Evolutionary conservation across 305 asterid genomes (phyloP), one percentile per base, ranked within the genome.

Genomic region (Fraxinus paxiana): DNA sequence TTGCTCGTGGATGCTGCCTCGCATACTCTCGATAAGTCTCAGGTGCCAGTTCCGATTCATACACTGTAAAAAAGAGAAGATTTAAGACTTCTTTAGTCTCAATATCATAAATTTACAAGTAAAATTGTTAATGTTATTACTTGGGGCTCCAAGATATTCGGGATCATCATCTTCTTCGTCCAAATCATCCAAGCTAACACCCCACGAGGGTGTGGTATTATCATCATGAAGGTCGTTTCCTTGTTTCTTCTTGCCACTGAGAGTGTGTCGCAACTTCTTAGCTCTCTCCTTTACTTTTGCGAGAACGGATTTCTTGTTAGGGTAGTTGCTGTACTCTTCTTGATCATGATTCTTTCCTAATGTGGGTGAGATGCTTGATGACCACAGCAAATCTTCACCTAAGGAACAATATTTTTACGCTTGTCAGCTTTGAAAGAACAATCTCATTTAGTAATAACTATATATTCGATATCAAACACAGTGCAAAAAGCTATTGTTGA

Each of bases 91-190:
- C 7, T 28, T 28, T 13, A 12, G 20, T 4, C 38, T 28, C 73
- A 67, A 54, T 17, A 54, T 54, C 65, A 54, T 54, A 54, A 54
- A 54, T 54, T 17, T 65, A 18, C 10, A 5, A 13, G 12, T 67
- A 30, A 28, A 67, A 67, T 67, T 30, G 10, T 67, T 26, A 30
- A 35, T 84, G 22, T 82, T 77, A 17, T 86, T 91, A 96, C 99
- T 96, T 87, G 99, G 99, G 70, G 98, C 99, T 43, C 99, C 99
- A 54, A 91, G 91, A 83, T 91, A 96, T 76, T 96, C 99, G 24
- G 99, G 98, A 84, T 93, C 95, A 10, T 83, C 91, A 7, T 86
- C 84, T 8, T 65, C 65, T 75, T 83, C 89, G 10, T 81, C 87
- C 7, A 82, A 85, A 10, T 88, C 93, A 2, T 85, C 90, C 83